Evolutionary conservation across 2,329 filamentous ascomycete genomes (phyloP).

Genomic region (Fusarium brachygibbosum): DNA sequence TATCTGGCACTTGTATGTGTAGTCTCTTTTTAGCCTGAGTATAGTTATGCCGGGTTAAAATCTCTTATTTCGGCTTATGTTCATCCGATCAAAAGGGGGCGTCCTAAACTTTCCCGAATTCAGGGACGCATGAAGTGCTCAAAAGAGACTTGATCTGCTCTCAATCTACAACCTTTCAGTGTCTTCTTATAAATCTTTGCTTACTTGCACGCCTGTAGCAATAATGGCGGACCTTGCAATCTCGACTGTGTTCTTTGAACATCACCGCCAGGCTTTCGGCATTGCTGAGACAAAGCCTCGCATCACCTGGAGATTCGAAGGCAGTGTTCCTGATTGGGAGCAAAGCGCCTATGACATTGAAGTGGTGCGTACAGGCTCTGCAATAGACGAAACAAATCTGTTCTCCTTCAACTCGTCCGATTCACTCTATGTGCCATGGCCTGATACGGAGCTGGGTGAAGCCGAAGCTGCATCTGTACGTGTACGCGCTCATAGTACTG

Average conservation of each 20-base stretch:
- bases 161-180: rapidly evolving
- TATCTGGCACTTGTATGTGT: not conserved
- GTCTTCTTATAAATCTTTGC: not conserved
- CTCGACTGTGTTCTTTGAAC: conserved; percentile 58
- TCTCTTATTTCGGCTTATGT: not conserved
- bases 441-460: conserved; percentile 51
- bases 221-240: conserved; percentile 56
- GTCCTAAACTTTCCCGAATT: not conserved
- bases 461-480: conserved; percentile 53
- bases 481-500: conserved; percentile 52
- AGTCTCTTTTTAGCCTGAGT: no score
- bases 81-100: not conserved
- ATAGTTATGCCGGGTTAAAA: not conserved
- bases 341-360: conserved; percentile 62
- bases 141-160: not conserved
- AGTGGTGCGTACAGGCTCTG: conserved; percentile 47
- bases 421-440: conserved; percentile 62
- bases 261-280: conserved; percentile 58
- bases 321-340: conserved; percentile 56
- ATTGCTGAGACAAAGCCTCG: conserved; percentile 60
- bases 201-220: not conserved
- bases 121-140: not conserved
- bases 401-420: conserved; percentile 52
- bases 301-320: conserved; percentile 62
- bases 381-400: not conserved